Evolutionary conservation across 768 basidiomycete species (phyloP).

Genomic region (Lyophyllum atratum): DNA sequence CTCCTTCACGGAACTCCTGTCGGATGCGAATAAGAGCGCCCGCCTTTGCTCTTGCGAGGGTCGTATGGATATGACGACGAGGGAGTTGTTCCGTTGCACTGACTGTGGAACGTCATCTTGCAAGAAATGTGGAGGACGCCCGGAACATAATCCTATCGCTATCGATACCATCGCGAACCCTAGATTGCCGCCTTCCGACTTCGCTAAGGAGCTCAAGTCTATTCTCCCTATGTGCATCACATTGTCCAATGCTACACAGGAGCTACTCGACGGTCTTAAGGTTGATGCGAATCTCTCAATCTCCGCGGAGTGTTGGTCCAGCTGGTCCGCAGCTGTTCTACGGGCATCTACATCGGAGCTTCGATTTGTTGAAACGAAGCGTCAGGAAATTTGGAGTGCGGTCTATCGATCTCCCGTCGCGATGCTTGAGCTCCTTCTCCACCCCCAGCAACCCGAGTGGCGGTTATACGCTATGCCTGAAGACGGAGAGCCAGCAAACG

Average conservation of each 20-base stretch:
- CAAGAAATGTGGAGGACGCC: constrained; percentile 85
- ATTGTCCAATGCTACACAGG: constrained; percentile 49
- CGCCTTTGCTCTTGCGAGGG: constrained; percentile 94
- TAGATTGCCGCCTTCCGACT: constrained; percentile 72
- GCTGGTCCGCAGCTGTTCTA: constrained; percentile 70
- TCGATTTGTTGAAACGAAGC: constrained; percentile 82
- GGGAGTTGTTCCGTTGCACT: constrained; percentile 64
- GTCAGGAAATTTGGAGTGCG: constrained; percentile 87
- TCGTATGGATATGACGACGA: constrained; percentile 70
- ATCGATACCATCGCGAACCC: constrained; percentile 53
- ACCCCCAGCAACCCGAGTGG: constrained; percentile 84
- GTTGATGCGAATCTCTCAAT: constrained; percentile 41
- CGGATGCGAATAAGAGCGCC: constrained; percentile 65
- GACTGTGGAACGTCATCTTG: constrained; percentile 84
- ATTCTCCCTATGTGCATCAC: constrained; percentile 85
- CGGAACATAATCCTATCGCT: constrained; percentile 74
- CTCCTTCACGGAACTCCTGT: constrained; percentile 58
- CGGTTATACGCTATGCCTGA: constrained; percentile 76
- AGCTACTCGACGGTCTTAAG: constrained; percentile 54
- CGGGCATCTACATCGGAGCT: constrained; percentile 63
- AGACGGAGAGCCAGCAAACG: constrained; percentile 70
- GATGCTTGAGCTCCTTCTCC: constrained; percentile 72
- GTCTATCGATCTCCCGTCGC: constrained; percentile 75
- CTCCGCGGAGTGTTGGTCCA: constrained; percentile 58
- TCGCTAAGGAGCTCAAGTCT: constrained; percentile 77